Base-by-base conservation (phyloP, 148 eudicot genomes). In the Bassia scoparia region DNA sequence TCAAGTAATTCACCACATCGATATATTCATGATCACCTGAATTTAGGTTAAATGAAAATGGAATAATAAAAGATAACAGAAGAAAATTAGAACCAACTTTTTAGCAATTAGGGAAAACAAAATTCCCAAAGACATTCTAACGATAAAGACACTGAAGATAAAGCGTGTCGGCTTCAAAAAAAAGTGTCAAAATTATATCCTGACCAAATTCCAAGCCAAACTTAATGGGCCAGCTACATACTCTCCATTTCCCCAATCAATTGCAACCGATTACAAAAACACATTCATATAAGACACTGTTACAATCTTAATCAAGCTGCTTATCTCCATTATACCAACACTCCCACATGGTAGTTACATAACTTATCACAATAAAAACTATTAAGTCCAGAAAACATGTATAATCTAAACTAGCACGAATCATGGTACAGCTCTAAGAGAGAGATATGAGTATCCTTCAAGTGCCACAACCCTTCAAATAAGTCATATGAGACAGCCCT, bases 11-110 rank as follows among this genome's bases (percentile, higher is more conserved):
- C 41, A 93, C 68, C 64, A 93, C 84, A 61, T 93, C 94, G 46
- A 90, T 84, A 69, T 93, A 93, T 68, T 93, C 96, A 58, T 93
- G 92, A 76, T 93, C 98, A 54, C 98, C 98, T 93, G 76, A 74
- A 83, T 43, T 43, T 11, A 66, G 68, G 61, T 31, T 3, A 41
- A 23, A 14, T 49, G 30, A 24, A 46, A 35, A 15, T 74, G 35
- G 41, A 41, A 0, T n/a, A n/a, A n/a, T n/a, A n/a, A n/a, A n/a
- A n/a, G n/a, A n/a, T n/a, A n/a, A n/a, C n/a, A n/a, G n/a, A n/a
- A n/a, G n/a, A n/a, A n/a, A n/a, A n/a, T n/a, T n/a, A n/a, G n/a
- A n/a, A n/a, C n/a, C n/a, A n/a, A n/a, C n/a, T n/a, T n/a, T n/a
- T n/a, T n/a, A n/a, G 1, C 68, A 20, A 60, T 23, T 24, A 78